Evolutionary conservation across 2,329 filamentous ascomycete genomes (phyloP).

Genomic region (Pseudogymnoascus sp.): DNA sequence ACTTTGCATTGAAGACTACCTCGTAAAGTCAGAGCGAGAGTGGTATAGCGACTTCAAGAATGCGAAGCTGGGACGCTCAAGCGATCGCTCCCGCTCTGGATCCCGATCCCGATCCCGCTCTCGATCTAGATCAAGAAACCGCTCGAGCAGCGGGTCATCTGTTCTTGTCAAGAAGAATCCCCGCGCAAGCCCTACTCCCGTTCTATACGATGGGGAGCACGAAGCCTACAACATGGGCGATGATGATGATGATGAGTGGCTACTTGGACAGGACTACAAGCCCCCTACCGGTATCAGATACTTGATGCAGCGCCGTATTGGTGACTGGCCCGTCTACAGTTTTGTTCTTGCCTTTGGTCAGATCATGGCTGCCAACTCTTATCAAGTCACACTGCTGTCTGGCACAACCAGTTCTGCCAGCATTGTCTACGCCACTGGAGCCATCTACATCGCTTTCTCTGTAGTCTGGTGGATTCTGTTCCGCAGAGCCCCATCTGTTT

Average conservation of each 20-base stretch:
- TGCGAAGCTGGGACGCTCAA: constrained; percentile 43
- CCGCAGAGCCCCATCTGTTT: constrained; percentile 48
- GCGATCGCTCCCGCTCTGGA: constrained; percentile 3
- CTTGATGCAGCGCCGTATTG: constrained; percentile 47
- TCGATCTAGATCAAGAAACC: not conserved
- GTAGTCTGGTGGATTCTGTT: constrained; percentile 57
- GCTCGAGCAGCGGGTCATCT: not conserved
- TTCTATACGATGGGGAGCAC: not conserved
- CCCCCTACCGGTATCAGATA: constrained; percentile 49
- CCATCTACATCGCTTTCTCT: constrained; percentile 50
- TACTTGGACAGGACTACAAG: constrained; percentile 43
- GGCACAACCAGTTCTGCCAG: constrained; percentile 52
- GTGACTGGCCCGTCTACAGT: constrained; percentile 58
- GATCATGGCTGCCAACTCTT: constrained; percentile 58
- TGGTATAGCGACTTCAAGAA: constrained; percentile 55
- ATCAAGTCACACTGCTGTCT: constrained; percentile 60
- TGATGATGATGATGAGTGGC: constrained; percentile 46
- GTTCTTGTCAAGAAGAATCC: constrained; percentile 1
- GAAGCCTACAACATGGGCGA: constrained; percentile 1
- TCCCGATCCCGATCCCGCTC: not conserved
- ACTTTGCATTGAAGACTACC: constrained; percentile 57
- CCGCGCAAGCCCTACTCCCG: not conserved
- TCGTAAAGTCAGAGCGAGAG: constrained; percentile 58
- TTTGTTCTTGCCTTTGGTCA: constrained; percentile 52
- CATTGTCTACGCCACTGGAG: constrained; percentile 53